Base-by-base conservation (phyloP, 257 asterid species). In the Solanum stenotomum region DNA sequence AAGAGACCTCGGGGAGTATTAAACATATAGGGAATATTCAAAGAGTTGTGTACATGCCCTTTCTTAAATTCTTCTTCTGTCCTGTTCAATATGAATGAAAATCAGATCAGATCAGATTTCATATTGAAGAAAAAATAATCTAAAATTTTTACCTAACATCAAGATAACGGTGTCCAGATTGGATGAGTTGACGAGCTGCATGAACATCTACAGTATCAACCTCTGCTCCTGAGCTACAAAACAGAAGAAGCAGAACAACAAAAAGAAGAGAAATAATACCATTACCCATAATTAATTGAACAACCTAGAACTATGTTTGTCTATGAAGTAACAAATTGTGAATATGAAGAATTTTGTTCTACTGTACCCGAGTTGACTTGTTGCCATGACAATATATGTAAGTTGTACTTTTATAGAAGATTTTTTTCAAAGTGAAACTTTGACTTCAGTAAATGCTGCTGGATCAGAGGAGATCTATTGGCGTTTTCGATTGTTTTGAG, bases 21-120 rank as follows among this genome's bases (percentile, higher is more conserved):
- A 84, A 95, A 92, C 98, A 96, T 94, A 86, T 95, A 96, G 3
- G 98, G 94, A 79, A 96, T 89, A 88, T 95, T 96, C 83, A 93
- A 75, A 49, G 99, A 89, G 42, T 93, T 94, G 87, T 93, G 90
- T 40, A 92, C 89, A 82, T 95, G 98, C 13, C 98, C 99, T 37
- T 91, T 90, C 89, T 92, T 90, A 94, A 94, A 96, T 92, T 95
- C 99, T 93, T 95, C 99, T 86, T 91, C 97, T 5, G 98, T 95
- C 95, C 99, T 96, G 81, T 84, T 25, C 56, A 25, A 56, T n/a
- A 10, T 78, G 29, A 9, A 84, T 35, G 27, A 20, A 34, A 33
- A 23, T 23, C 34, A 15, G 10, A 84, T 79, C 52, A 83, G 20
- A 83, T 79, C 38, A 83, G 74, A 20, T 20, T 56, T 56, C 65